Evolutionary conservation across 257 asterid genomes (phyloP).

Genomic region (Vinca minor): DNA sequence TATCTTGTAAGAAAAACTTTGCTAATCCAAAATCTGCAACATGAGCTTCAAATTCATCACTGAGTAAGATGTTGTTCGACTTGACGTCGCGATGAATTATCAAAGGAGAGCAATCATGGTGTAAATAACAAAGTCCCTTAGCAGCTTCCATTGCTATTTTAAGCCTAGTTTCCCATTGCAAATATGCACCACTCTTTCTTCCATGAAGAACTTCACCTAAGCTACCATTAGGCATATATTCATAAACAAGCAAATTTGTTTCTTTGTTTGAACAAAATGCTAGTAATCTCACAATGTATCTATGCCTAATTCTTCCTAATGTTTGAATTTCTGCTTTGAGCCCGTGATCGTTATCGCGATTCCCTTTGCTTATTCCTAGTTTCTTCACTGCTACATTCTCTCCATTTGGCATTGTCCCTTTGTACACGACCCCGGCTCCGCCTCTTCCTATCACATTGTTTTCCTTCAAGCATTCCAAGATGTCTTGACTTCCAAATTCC

Average conservation of each 20-base stretch:
- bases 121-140: constrained; percentile 33
- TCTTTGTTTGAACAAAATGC: constrained; percentile 34
- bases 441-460: constrained; percentile 40
- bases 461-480: constrained; percentile 35
- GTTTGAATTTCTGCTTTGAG: constrained; percentile 35
- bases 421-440: constrained; percentile 41
- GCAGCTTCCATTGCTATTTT: constrained; percentile 35
- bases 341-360: constrained; percentile 24
- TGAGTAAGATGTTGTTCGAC: constrained; percentile 33
- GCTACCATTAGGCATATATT: constrained; percentile 38
- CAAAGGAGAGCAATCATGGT: constrained; percentile 37
- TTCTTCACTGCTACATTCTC: constrained; percentile 30
- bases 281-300: constrained; percentile 32
- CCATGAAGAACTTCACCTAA: constrained; percentile 38
- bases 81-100: constrained; percentile 34
- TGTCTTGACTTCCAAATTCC: constrained; percentile 32
- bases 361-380: constrained; percentile 31
- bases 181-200: constrained; percentile 23
- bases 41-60: constrained; percentile 33
- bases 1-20: constrained; percentile 26
- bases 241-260: constrained; percentile 34
- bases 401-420: constrained; percentile 34
- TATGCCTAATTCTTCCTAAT: constrained; percentile 29
- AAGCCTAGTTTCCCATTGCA: constrained; percentile 34
- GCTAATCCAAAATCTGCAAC: constrained; percentile 36